Evolutionary conservation across 495 filamentous ascomycete genomes (phyloP).

Genomic region (Parathielavia hyrcaniae): DNA sequence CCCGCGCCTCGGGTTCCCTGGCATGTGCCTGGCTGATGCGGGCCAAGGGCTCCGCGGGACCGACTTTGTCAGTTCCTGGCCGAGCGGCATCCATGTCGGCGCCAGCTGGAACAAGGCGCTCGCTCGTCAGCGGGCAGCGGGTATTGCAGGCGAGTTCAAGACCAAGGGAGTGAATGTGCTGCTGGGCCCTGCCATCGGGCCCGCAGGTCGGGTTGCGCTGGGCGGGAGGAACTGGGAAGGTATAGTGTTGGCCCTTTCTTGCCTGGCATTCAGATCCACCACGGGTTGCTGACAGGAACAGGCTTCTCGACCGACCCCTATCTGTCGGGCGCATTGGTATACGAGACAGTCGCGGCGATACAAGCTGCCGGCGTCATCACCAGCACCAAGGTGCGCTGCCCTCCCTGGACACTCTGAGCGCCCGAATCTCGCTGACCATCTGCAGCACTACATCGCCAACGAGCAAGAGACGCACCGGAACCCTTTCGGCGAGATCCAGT

Average conservation of each 20-base stretch:
- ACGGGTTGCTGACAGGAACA: conserved; percentile 14
- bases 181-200: conserved; percentile 59
- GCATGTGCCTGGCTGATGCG: conserved; percentile 59
- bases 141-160: conserved; percentile 55
- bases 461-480: conserved; percentile 63
- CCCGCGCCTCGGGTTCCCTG: conserved; percentile 53
- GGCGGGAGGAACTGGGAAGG: conserved; percentile 55
- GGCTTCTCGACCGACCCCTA: conserved; percentile 48
- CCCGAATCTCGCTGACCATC: not conserved
- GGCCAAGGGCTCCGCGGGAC: conserved; percentile 55
- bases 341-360: conserved; percentile 43
- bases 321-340: conserved; percentile 42
- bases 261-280: not conserved
- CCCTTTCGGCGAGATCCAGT: conserved; percentile 38
- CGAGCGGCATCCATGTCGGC: conserved; percentile 52
- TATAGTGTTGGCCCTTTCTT: not conserved
- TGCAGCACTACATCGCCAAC: conserved; percentile 55
- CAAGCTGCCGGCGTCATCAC: conserved; percentile 51
- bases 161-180: conserved; percentile 60
- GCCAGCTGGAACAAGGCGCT: conserved; percentile 54
- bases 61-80: conserved; percentile 55
- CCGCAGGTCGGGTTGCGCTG: conserved; percentile 46
- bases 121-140: conserved; percentile 41
- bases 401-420: not conserved
- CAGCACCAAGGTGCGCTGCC: conserved; percentile 46